Percentiles rank a stretch among this genome's conserved stretches.
Conservation (phyloP, 257 asterid species). For the Solanum corneliomulleri region DNA sequence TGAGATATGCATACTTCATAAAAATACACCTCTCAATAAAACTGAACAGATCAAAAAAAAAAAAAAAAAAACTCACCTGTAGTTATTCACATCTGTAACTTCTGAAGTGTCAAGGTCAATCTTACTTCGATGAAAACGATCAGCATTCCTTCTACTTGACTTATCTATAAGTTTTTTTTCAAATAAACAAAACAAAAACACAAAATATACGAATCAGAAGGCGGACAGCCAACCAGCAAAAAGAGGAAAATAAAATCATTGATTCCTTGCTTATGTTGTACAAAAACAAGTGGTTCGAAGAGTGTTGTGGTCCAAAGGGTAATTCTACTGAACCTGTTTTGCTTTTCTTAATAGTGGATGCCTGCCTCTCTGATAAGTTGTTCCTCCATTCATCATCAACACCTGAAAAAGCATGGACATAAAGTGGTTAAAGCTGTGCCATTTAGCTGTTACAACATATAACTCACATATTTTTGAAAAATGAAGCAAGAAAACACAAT, state of each 20-base stretch:
- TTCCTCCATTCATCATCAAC: constrained; percentile 91
- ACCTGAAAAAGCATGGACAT: constrained; percentile 60
- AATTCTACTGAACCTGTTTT: constrained; percentile 53
- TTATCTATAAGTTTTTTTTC: constrained; percentile 24
- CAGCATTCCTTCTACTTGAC: constrained; percentile 28
- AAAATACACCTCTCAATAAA: neutral
- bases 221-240: neutral
- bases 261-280: neutral
- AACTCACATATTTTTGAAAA: constrained; percentile 36
- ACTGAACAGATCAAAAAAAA: neutral
- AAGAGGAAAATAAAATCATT: neutral
- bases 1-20: neutral
- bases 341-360: constrained; percentile 86
- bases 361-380: constrained; percentile 65
- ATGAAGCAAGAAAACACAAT: neutral
- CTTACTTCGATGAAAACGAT: constrained; percentile 45
- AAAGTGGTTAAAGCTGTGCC: constrained; percentile 41
- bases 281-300: constrained; percentile 1
- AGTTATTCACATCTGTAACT: constrained; percentile 53
- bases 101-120: constrained; percentile 60
- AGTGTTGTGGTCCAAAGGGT: constrained; percentile 60
- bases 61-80: constrained; percentile 28
- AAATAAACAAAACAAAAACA: neutral
- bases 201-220: neutral
- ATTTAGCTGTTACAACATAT: constrained; percentile 28